phyloP scores from a whole-genome alignment of 2,329 filamentous ascomycete genomes.

The Beauveria brongniartii region DNA sequence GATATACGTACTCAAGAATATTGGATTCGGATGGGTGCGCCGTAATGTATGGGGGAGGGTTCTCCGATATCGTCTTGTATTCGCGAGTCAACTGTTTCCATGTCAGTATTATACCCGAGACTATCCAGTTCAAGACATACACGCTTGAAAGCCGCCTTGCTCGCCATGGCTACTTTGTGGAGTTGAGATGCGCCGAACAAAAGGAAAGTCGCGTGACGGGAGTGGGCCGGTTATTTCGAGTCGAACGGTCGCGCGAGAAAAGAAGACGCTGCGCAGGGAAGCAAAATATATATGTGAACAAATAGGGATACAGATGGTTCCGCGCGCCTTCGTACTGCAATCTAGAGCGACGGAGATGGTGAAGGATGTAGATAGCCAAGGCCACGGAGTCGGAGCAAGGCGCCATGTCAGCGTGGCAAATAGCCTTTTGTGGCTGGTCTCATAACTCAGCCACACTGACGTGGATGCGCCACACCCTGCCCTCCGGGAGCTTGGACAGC shows the following conservation, averaged over 20 bases:
- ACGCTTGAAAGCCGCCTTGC: conserved; percentile 64
- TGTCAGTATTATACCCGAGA: conserved; percentile 16
- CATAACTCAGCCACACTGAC: conserved; percentile 6
- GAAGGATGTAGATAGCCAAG: background rate
- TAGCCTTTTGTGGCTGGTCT: background rate
- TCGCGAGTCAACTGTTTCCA: conserved; percentile 47
- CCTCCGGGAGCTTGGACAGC: background rate
- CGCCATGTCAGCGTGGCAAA: conserved; percentile 11
- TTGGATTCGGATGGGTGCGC: conserved; percentile 87
- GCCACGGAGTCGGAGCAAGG: background rate
- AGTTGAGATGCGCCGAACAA: background rate
- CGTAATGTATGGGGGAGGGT: conserved; percentile 80
- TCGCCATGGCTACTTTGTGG: conserved; percentile 48
- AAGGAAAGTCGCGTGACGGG: conserved; percentile 10
- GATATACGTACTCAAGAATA: conserved; percentile 68
- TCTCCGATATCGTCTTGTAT: conserved; percentile 56
- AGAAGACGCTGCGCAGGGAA: background rate
- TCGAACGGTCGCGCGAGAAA: background rate
- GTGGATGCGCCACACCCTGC: conserved; percentile 8
- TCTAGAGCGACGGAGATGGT: background rate
- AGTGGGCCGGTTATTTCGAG: background rate
- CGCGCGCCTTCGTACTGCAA: background rate
- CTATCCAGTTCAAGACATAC: conserved; percentile 32
- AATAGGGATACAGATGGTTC: background rate
- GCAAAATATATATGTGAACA: background rate